These are phyloP conservation scores for Xanthoconium stramineum DNA, from an alignment of 768 basidiomycete species.

Conservation along the genomic window DNA sequence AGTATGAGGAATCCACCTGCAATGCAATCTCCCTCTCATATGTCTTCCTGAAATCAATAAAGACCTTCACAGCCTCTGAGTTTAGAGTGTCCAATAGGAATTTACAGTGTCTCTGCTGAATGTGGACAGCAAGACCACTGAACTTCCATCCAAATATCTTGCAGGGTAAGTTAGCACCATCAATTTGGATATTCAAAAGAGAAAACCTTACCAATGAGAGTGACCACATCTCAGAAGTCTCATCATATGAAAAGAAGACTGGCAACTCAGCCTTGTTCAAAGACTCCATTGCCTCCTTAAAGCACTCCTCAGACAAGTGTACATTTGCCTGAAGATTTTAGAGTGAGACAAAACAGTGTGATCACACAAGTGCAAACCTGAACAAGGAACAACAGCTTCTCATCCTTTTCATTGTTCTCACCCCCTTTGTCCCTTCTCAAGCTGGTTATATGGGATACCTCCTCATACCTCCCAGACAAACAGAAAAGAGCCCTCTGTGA, in stretches of 20 bases:
- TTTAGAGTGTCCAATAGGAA: neutral
- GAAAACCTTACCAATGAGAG: constrained; percentile 11
- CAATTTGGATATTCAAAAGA: neutral
- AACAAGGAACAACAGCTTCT: constrained; percentile 8
- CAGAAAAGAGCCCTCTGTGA: constrained; percentile 11
- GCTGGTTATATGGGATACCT: neutral
- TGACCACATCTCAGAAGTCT: constrained; percentile 10
- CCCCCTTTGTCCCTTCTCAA: no score
- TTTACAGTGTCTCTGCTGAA: constrained; percentile 15
- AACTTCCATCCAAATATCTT: constrained; percentile 23
- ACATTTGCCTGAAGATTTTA: constrained; percentile 17
- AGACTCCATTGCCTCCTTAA: constrained; percentile 9
- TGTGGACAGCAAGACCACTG: constrained; percentile 12
- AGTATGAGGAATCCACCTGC: constrained; percentile 13
- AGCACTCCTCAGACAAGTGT: constrained; percentile 1
- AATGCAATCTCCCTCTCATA: constrained; percentile 12
- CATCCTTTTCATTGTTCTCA: no score
- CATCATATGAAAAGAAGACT: constrained; percentile 11
- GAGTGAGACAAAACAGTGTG: neutral
- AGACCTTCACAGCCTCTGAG: constrained; percentile 5
- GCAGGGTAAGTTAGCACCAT: neutral
- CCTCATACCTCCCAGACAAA: constrained; percentile 9
- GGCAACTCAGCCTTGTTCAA: constrained; percentile 3
- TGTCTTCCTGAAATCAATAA: neutral
- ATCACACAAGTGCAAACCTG: constrained; percentile 4